Evolutionary conservation across 2,329 filamentous ascomycete species (phyloP).

Genomic region (Colletotrichum sp.): DNA sequence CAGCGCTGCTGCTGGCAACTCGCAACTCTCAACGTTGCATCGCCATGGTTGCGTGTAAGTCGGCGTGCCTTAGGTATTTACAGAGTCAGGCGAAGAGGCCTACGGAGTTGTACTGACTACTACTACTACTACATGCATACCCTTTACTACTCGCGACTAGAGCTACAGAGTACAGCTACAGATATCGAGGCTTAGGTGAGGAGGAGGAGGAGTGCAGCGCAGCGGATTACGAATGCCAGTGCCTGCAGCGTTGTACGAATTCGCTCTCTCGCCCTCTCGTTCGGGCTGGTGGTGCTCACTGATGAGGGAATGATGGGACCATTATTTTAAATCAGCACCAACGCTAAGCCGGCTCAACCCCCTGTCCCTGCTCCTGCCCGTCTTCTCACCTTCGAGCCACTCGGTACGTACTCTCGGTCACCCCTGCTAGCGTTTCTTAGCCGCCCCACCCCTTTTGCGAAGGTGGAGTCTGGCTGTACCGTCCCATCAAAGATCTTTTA

Average conservation of each 20-base stretch:
- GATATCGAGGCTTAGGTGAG: neutral
- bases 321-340: constrained; percentile 17
- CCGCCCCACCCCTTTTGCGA: neutral
- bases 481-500: constrained; percentile 16
- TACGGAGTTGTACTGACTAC: neutral
- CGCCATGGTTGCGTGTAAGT: neutral
- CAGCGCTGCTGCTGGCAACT: neutral
- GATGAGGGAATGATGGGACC: constrained; percentile 20
- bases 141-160: too few species aligned
- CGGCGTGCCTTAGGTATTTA: neutral
- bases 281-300: neutral
- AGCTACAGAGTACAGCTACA: neutral
- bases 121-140: neutral
- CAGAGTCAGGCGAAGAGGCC: neutral
- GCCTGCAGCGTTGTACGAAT: neutral
- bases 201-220: neutral
- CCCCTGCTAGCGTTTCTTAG: constrained; percentile 4
- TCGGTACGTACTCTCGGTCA: neutral
- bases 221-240: neutral
- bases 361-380: neutral
- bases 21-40: constrained; percentile 10
- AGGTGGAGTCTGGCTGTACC: neutral
- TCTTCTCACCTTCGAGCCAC: neutral
- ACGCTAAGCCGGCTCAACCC: neutral
- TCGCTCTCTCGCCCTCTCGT: neutral